Conservation (phyloP, 2,329 filamentous ascomycete genomes). For the Myriosclerotinia duriaeana region DNA sequence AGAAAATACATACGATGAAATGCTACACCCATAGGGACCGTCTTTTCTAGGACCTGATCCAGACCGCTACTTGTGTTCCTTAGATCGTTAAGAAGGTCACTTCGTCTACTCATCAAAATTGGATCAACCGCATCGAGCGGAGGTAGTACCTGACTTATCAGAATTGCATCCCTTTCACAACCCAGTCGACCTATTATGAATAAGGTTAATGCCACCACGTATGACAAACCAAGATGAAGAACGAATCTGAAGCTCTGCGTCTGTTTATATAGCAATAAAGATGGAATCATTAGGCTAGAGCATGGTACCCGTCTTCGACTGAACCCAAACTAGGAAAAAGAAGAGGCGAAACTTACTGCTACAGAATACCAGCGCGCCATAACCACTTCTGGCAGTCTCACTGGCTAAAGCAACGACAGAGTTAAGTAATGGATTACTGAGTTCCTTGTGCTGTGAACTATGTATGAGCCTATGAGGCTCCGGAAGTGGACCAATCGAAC, state of each 20-base stretch:
- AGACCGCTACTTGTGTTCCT: conserved; percentile 64
- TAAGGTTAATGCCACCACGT: not conserved
- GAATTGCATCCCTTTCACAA: conserved; percentile 66
- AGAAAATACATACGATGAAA: conserved; percentile 63
- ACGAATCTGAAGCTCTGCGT: no score
- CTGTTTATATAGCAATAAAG: not conserved
- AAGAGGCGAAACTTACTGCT: conserved; percentile 49
- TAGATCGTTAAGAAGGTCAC: conserved; percentile 65
- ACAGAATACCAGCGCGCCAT: conserved; percentile 72
- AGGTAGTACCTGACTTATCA: conserved; percentile 68
- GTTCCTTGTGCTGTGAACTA: conserved; percentile 58
- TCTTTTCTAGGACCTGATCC: conserved; percentile 64
- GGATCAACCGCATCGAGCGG: conserved; percentile 45
- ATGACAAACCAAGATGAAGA: not conserved
- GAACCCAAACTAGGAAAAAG: not conserved
- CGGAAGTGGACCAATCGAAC: conserved; percentile 41
- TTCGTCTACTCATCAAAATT: conserved; percentile 55
- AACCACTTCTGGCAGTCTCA: conserved; percentile 67
- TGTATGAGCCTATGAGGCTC: conserved; percentile 52
- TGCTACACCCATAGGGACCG: conserved; percentile 64
- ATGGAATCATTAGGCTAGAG: not conserved
- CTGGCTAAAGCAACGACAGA: conserved; percentile 67
- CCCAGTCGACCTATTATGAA: conserved; percentile 48
- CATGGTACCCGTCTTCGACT: not conserved
- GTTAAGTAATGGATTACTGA: conserved; percentile 65